A percentile compares a stretch with the other conserved stretches of the same genome.
phyloP scores from a whole-genome alignment of 1,284 basidiomycete species.

The Rhodotorula sp. region DNA sequence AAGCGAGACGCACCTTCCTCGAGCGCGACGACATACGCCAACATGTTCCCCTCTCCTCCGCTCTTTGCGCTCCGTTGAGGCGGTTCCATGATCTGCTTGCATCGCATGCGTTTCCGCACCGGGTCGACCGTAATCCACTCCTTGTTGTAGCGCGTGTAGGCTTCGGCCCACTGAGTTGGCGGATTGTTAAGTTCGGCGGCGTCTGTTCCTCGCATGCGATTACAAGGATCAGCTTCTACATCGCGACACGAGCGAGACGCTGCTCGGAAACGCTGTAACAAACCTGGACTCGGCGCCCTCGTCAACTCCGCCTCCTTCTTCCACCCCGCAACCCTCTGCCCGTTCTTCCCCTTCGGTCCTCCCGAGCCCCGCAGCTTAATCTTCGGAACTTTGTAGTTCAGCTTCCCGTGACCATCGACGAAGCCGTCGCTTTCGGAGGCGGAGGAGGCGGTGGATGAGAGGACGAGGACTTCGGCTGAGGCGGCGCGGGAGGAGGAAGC shows the following conservation, averaged over 20 bases:
- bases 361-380: conserved; percentile 16
- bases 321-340: conserved; percentile 12
- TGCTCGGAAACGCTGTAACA: background rate
- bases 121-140: conserved; percentile 94
- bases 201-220: conserved; percentile 6
- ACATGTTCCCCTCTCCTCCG: conserved; percentile 65
- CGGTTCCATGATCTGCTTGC: conserved; percentile 81
- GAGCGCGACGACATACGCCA: conserved; percentile 89
- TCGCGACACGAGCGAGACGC: background rate
- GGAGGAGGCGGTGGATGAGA: conserved; percentile 12
- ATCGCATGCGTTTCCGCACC: conserved; percentile 73
- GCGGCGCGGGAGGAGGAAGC: background rate
- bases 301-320: conserved; percentile 17
- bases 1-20: conserved; percentile 73
- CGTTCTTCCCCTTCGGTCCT: background rate
- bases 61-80: conserved; percentile 41
- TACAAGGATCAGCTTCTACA: background rate
- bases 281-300: conserved; percentile 17
- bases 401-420: conserved; percentile 44
- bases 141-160: conserved; percentile 86
- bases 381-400: conserved; percentile 31
- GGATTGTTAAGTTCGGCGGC: conserved; percentile 51
- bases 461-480: conserved; percentile 2
- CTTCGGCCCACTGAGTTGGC: conserved; percentile 96
- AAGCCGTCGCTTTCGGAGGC: conserved; percentile 39